These are phyloP conservation scores for Calvatia gigantea DNA, from an alignment of 768 basidiomycete genomes.

Conservation along the genomic window DNA sequence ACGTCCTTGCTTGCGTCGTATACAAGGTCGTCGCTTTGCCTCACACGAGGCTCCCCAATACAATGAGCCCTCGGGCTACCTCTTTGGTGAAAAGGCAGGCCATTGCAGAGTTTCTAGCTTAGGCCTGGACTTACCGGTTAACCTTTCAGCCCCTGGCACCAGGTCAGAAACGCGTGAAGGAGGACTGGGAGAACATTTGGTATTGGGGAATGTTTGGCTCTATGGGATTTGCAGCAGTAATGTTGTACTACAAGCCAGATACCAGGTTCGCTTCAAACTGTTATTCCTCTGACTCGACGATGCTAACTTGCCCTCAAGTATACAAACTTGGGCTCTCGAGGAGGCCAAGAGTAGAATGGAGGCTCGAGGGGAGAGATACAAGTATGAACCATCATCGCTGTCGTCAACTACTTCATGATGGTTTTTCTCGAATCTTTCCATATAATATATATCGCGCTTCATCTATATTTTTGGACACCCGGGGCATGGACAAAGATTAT, in stretches of 20 bases:
- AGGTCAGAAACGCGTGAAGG: constrained; percentile 82
- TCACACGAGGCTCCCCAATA: constrained; percentile 80
- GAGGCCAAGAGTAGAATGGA: constrained; percentile 92
- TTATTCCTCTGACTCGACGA: background rate
- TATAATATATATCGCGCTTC: constrained; percentile 6
- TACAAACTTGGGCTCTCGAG: constrained; percentile 88
- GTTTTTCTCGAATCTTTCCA: background rate
- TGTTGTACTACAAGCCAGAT: constrained; percentile 91
- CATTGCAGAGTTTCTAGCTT: background rate
- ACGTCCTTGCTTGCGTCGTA: constrained; percentile 34
- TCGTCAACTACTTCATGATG: constrained; percentile 23
- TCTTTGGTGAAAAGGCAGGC: constrained; percentile 87
- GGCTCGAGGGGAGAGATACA: constrained; percentile 85
- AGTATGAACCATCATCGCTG: constrained; percentile 62
- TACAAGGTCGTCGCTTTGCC: constrained; percentile 47
- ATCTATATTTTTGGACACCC: background rate
- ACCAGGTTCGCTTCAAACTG: constrained; percentile 64
- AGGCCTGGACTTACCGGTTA: background rate
- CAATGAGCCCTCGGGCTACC: constrained; percentile 83
- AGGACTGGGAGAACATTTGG: constrained; percentile 91
- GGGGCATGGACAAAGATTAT: background rate
- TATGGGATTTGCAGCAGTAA: constrained; percentile 70
- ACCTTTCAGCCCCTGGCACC: constrained; percentile 61
- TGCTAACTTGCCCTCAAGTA: constrained; percentile 40
- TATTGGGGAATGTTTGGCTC: constrained; percentile 89